Evolutionary conservation across 106 monocot species (phyloP).

Genomic region (Triglochin maritima): DNA sequence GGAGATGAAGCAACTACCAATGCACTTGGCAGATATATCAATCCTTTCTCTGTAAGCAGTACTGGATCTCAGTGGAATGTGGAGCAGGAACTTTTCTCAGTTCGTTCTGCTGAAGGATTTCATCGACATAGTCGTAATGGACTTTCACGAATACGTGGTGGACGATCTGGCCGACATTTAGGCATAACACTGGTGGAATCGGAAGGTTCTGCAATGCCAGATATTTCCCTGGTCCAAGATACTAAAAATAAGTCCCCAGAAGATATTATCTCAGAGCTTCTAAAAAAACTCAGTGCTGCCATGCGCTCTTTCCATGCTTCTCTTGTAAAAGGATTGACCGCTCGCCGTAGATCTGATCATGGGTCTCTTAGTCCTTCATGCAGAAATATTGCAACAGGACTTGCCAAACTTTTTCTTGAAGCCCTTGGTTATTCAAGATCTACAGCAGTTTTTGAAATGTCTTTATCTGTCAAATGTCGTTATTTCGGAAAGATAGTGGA

Average conservation of each 20-base stretch:
- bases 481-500: slow-evolving; percentile 71
- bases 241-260: slow-evolving; percentile 38
- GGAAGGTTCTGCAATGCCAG: slow-evolving; percentile 30
- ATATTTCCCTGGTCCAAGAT: slow-evolving; percentile 26
- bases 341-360: slow-evolving; percentile 59
- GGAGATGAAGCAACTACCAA: slow-evolving; percentile 37
- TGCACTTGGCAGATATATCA: slow-evolving; percentile 26
- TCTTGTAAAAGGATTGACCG: slow-evolving; percentile 47
- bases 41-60: slow-evolving; percentile 28
- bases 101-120: slow-evolving; percentile 34
- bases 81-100: slow-evolving; percentile 45
- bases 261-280: slow-evolving; percentile 38
- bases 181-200: slow-evolving; percentile 39
- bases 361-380: slow-evolving; percentile 38
- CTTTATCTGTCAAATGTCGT: slow-evolving; percentile 49
- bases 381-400: slow-evolving; percentile 43
- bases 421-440: slow-evolving; percentile 46
- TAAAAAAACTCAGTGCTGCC: slow-evolving; percentile 36
- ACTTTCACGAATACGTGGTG: slow-evolving; percentile 42
- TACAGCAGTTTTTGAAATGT: slow-evolving; percentile 33
- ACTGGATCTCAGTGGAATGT: slow-evolving; percentile 26
- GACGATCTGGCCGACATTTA: slow-evolving; percentile 40
- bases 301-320: slow-evolving; percentile 38
- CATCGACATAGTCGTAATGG: slow-evolving; percentile 49
- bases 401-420: slow-evolving; percentile 54